Evolutionary conservation across 2,329 filamentous ascomycete genomes (phyloP).

Genomic region (Xylariomycetidae sp.): DNA sequence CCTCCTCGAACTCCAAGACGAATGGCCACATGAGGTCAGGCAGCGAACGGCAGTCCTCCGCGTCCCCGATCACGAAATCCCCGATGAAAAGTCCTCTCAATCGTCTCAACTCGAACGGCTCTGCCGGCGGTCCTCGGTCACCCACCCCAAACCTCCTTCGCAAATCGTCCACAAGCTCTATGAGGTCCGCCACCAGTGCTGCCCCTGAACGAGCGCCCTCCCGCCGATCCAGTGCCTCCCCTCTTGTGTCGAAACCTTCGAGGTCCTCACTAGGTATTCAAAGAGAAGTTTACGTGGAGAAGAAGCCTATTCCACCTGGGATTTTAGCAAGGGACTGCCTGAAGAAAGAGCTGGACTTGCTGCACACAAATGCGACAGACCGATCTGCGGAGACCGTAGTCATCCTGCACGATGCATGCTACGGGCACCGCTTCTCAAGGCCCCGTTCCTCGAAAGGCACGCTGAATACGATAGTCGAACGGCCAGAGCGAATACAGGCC

Average conservation of each 20-base stretch:
- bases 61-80: conserved; percentile 29
- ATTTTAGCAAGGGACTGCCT: conserved; percentile 65
- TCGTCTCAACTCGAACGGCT: conserved; percentile 21
- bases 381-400: conserved; percentile 62
- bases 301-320: conserved; percentile 33
- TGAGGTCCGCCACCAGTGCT: conserved; percentile 42
- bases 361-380: conserved; percentile 42
- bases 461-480: conserved; percentile 80
- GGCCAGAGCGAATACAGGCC: conserved; percentile 85
- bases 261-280: too few species aligned
- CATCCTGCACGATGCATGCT: conserved; percentile 87
- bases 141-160: conserved; percentile 46
- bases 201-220: conserved; percentile 32
- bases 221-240: conserved; percentile 43
- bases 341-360: conserved; percentile 58
- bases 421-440: conserved; percentile 85
- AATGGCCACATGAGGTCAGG: conserved; percentile 8
- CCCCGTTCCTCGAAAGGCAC: conserved; percentile 67
- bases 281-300: too few species aligned
- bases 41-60: conserved; percentile 13
- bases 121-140: conserved; percentile 35
- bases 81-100: conserved; percentile 38
- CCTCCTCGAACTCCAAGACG: conserved; percentile 20
- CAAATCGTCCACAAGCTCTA: conserved; percentile 52
- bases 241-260: conserved; percentile 39